Evolutionary conservation across 441 rosid species (phyloP), one percentile per base, ranked within the genome.

Genomic region (Euphorbia schlechtendalii): DNA sequence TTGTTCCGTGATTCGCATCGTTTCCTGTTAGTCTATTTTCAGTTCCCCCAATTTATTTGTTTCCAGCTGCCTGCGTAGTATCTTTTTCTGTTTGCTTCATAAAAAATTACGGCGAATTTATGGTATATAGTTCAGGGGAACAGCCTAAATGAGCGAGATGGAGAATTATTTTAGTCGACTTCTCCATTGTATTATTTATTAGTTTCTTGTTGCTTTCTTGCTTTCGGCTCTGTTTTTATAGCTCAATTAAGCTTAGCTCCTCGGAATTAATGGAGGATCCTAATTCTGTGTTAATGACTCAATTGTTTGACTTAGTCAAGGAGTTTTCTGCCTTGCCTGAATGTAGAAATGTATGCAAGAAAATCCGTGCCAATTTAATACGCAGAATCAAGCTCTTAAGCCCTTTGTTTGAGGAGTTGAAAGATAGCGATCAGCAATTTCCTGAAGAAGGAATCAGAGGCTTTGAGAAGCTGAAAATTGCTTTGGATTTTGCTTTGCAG

Each of bases 391-490:
- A 88, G 86, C 84, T 93, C 54, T 82, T 93, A 76, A 83, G 90
- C 70, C 97, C 99, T 74, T 78, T 90, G 84, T 87, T 93, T 52
- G 96, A 93, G 86, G 99, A 88, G 69, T 77, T 88, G 75, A 76
- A 73, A 27, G 97, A 87, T 56, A 56, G 71, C 30, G 28, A 73
- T n/a, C 77, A 67, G 13, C 82, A 68, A 65, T 66, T 80, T 10
- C 48, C 68, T 9, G 75, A 83, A 15, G 86, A 86, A n/a, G 80
- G 66, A 38, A 56, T 80, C 71, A 38, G 51, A 58, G 88, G 91
- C 46, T 83, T 93, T 49, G 79, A 84, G 71, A 61, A 69, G 56
- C 25, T 90, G 81, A 64, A 63, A 30, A 43, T 59, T 66, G 82
- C 84, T 72, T 71, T 90, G 68, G 86, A 76, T 84, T 84, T 92